These are phyloP conservation scores for Abortiporus biennis DNA, from an alignment of 1,284 basidiomycete species.

Conservation along the genomic window DNA sequence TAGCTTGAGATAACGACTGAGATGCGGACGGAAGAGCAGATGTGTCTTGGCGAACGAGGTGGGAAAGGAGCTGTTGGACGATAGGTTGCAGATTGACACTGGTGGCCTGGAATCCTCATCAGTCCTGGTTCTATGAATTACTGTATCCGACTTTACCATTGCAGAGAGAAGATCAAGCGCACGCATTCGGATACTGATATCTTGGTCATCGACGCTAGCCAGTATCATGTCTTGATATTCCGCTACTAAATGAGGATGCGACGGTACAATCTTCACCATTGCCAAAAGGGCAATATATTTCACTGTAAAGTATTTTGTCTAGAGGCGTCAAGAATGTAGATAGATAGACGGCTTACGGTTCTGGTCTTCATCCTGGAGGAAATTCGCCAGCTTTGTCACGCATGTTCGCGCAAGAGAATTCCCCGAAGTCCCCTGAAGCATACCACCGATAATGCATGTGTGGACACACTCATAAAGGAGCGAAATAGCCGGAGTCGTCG, in stretches of 20 bases:
- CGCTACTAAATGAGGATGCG: conserved; percentile 86
- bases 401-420: conserved; percentile 82
- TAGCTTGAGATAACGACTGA: conserved; percentile 50
- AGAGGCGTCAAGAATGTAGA: too few relatives aligned
- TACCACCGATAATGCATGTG: conserved; percentile 95
- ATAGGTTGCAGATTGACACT: conserved; percentile 83
- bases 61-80: conserved; percentile 81
- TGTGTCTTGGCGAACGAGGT: conserved; percentile 68
- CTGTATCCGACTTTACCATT: conserved; percentile 52
- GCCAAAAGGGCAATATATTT: conserved; percentile 96
- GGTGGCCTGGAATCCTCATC: conserved; percentile 51
- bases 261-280: conserved; percentile 92
- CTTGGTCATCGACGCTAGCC: conserved; percentile 85
- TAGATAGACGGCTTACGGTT: conserved; percentile 75
- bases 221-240: conserved; percentile 93
- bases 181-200: conserved; percentile 93
- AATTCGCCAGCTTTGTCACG: conserved; percentile 89
- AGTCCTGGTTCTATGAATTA: not conserved
- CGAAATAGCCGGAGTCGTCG: conserved; percentile 93
- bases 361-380: conserved; percentile 91
- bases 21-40: conserved; percentile 49
- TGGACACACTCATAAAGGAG: conserved; percentile 97
- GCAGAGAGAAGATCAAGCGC: conserved; percentile 91
- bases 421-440: conserved; percentile 82
- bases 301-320: conserved; percentile 61